Evolutionary conservation across 306 rosid species (phyloP), one percentile per base, ranked within the genome.

Genomic region (Casuarina glauca): DNA sequence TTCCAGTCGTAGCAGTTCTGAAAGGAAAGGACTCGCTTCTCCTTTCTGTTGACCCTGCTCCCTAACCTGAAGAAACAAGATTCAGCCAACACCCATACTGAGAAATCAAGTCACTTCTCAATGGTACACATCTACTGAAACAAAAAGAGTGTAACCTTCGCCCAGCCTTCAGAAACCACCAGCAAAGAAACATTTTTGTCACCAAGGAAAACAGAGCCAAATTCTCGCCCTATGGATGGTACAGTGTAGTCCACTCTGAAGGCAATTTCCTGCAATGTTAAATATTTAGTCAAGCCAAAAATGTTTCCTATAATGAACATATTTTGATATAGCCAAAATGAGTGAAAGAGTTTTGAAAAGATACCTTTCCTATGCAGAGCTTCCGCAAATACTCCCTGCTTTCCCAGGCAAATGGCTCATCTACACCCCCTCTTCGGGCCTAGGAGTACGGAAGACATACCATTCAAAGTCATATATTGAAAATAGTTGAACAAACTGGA

Each of bases 371-470:
- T 48, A 93, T 83, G 84, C 94, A 90, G 76, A 87, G 92, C 68
- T 93, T 93, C 82, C 99, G 89, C 72, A 96, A 82, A 81, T 74
- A 93, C 87, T 96, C 99, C 62, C 93, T 93, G 83, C 99, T 96
- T 6, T 91, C 91, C 99, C 99, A 96, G 54, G 99, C 99, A 82
- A 90, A 96, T 57, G 99, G 91, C 84, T 96, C 99, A 57, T 96
- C 99, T 10, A 79, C 77, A 38, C 96, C 93, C 32, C 91, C 94
- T 87, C 97, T 86, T 42, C 99, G 92, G 26, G 98, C 99, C 99
- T 93, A 78, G 6, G 6, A 50, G 61, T 74, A 8, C 32, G 80
- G 39, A 80, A 69, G 35, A 20, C 38, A 70, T 63, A 42, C 78
- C 6, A 63, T 32, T 32, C 41, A 11, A 26, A 26, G 10, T 32